These are phyloP conservation scores for Diaporthe destruens DNA, from an alignment of 2,329 filamentous ascomycete genomes.

Conservation along the genomic window DNA sequence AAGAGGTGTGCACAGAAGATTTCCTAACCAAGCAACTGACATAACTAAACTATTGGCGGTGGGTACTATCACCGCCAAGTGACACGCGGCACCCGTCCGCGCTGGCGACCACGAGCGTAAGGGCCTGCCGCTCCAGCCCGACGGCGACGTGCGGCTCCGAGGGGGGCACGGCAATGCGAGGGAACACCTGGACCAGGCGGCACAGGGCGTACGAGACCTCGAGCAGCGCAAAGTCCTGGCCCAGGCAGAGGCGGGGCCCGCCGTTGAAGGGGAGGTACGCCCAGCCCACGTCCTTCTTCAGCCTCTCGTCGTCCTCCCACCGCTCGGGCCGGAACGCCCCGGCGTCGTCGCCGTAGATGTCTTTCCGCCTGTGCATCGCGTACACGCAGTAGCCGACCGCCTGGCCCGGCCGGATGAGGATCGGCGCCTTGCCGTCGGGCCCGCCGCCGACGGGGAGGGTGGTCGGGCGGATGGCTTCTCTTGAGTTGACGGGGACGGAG, in stretches of 20 bases:
- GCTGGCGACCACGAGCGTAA: conserved; percentile 43
- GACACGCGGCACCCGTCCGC: conserved; percentile 26
- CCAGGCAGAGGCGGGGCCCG: conserved; percentile 53
- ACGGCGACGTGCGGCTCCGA: conserved; percentile 43
- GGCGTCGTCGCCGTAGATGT: conserved; percentile 53
- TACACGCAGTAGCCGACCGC: conserved; percentile 49
- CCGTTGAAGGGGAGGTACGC: conserved; percentile 54
- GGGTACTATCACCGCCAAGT: not conserved
- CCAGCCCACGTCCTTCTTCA: conserved; percentile 47
- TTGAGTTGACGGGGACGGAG: conserved; percentile 51
- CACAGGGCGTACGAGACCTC: conserved; percentile 44
- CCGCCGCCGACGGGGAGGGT: conserved; percentile 55
- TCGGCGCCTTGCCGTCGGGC: conserved; percentile 48
- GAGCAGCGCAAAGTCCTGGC: conserved; percentile 51
- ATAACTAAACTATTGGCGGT: not conserved
- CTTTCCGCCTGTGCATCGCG: conserved; percentile 50
- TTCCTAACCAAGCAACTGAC: too few relatives aligned
- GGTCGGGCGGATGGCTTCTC: conserved; percentile 49
- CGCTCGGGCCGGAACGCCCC: conserved; percentile 53
- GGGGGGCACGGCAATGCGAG: conserved; percentile 40
- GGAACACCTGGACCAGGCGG: conserved; percentile 42
- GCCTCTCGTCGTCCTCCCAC: conserved; percentile 50
- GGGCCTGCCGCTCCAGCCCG: conserved; percentile 44
- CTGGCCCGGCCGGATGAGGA: conserved; percentile 49
- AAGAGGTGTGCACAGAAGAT: too few relatives aligned